Conservation (phyloP, 306 rosid genomes). For the Hylodesmum podocarpum region DNA sequence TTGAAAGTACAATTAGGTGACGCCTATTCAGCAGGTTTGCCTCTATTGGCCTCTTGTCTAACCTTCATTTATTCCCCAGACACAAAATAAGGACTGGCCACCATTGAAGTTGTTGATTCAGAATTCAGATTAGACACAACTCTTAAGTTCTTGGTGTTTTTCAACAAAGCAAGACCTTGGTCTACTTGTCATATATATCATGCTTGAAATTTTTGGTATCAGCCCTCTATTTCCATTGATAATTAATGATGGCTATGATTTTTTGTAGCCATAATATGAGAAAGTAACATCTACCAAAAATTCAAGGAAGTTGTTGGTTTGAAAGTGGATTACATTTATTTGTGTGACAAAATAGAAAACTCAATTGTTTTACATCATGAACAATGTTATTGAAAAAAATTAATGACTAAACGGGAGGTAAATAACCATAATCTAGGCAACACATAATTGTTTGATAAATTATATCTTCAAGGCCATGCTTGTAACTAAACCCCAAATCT, state of each 20-base stretch:
- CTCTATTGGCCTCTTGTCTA: background rate
- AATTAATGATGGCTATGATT: constrained; percentile 17
- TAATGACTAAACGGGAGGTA: constrained; percentile 35
- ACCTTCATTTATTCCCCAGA: constrained; percentile 11
- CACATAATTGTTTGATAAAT: constrained; percentile 47
- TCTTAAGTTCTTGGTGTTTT: constrained; percentile 8
- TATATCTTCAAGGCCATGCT: constrained; percentile 64
- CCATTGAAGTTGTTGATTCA: constrained; percentile 24
- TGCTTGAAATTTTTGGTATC: constrained; percentile 6
- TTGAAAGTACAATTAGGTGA: background rate
- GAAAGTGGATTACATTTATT: constrained; percentile 14
- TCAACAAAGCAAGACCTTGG: constrained; percentile 8
- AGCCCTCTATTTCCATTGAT: background rate
- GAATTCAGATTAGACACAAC: constrained; percentile 20
- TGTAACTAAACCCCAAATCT: constrained; percentile 69
- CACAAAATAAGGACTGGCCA: constrained; percentile 6
- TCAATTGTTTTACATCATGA: background rate
- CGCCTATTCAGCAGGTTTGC: background rate
- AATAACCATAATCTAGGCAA: constrained; percentile 51
- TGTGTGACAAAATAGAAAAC: background rate
- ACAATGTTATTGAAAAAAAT: background rate
- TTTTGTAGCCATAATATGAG: background rate
- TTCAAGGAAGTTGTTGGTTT: background rate
- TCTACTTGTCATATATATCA: constrained; percentile 14
- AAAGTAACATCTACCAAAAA: constrained; percentile 6